Conservation (phyloP, 2,329 filamentous ascomycete genomes). For the Calonectria naviculata region DNA sequence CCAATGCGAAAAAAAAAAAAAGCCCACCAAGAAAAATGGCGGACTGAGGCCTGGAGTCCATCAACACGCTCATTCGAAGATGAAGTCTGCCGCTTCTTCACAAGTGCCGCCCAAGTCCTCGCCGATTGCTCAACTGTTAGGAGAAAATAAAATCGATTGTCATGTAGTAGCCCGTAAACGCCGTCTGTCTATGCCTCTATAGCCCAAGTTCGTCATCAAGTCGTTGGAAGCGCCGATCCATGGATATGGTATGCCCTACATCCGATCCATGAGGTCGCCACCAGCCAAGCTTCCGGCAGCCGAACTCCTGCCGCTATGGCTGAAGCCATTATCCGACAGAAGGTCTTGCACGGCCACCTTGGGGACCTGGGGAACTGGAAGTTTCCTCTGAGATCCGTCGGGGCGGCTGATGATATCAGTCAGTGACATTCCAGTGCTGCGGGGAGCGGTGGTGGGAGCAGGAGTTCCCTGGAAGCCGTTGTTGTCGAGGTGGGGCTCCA, state of each 20-base stretch:
- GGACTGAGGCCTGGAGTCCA: slow-evolving; percentile 18
- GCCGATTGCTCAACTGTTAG: slow-evolving; percentile 37
- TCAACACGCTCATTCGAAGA: slow-evolving; percentile 14
- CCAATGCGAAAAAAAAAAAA: slow-evolving; percentile 26
- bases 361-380: slow-evolving; percentile 90
- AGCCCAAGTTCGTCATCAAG: slow-evolving; percentile 50
- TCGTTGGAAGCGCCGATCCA: slow-evolving; percentile 45
- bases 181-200: slow-evolving; percentile 55
- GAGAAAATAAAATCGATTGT: slow-evolving; percentile 38
- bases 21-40: slow-evolving; percentile 9
- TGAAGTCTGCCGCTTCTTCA: slow-evolving; percentile 31
- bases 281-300: slow-evolving; percentile 82
- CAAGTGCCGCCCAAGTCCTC: slow-evolving; percentile 40
- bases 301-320: slow-evolving; percentile 81
- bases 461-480: slow-evolving; percentile 58
- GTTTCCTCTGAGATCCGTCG: slow-evolving; percentile 88
- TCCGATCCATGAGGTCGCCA: slow-evolving; percentile 72
- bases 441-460: slow-evolving; percentile 62
- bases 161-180: slow-evolving; percentile 47
- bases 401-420: slow-evolving; percentile 92
- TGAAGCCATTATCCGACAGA: slow-evolving; percentile 74
- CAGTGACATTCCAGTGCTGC: slow-evolving; percentile 79
- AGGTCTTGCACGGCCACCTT: slow-evolving; percentile 91
- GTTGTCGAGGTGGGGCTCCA: slow-evolving; percentile 66
- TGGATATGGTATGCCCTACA: slow-evolving; percentile 45